A percentile compares a stretch with the other conserved stretches of the same genome.
These are phyloP conservation scores for Pascua guehoae DNA, from an alignment of 1,284 basidiomycete genomes.

Conservation along the genomic window DNA sequence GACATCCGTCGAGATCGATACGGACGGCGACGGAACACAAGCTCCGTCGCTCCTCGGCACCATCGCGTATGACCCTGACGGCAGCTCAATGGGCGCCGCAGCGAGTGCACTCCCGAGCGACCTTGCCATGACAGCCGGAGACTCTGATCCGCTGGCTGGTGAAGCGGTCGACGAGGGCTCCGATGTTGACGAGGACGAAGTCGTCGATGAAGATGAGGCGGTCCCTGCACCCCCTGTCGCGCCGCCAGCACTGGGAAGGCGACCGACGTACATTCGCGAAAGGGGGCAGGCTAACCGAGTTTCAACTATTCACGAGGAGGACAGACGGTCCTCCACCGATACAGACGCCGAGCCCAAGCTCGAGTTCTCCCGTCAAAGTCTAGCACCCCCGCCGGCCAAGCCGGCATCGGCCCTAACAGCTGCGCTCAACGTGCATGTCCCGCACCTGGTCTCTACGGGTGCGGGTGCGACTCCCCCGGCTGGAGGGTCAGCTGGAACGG, in stretches of 20 bases:
- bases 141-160: conserved; percentile 8
- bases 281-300: conserved; percentile 3
- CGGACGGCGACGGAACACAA: conserved; percentile 38
- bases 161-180: conserved; percentile 41
- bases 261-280: conserved; percentile 3
- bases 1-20: conserved; percentile 42
- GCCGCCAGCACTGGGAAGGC: conserved; percentile 2
- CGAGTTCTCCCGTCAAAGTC: conserved; percentile 18
- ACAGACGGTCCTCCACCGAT: conserved; percentile 26
- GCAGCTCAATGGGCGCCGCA: conserved; percentile 14
- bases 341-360: conserved; percentile 18
- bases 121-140: conserved; percentile 20
- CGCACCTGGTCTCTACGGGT: conserved; percentile 32
- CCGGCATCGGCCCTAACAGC: conserved; percentile 36
- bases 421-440: conserved; percentile 38
- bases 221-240: not conserved
- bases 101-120: conserved; percentile 22
- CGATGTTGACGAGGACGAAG: conserved; percentile 34
- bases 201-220: conserved; percentile 23
- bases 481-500: not conserved
- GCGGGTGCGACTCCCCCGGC: conserved; percentile 4
- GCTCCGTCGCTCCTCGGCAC: conserved; percentile 33
- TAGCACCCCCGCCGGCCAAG: not conserved
- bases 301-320: conserved; percentile 17
- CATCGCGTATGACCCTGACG: conserved; percentile 57